phyloP scores from a whole-genome alignment of 805 yeast genomes.

The Pichia membranifaciens region DNA sequence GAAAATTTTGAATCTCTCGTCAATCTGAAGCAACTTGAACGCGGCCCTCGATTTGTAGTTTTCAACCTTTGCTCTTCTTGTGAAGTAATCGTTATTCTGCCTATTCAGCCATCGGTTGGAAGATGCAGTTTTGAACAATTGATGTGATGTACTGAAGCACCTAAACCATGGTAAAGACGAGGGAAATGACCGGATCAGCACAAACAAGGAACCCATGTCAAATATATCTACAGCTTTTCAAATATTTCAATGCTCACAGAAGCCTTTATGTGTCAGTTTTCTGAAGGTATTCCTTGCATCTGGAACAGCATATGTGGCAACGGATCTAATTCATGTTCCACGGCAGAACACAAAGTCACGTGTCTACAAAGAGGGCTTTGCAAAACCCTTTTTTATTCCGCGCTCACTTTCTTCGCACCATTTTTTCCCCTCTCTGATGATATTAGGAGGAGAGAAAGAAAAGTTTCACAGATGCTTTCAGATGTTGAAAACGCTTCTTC shows the following conservation, averaged over 20 bases:
- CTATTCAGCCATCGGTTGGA: conserved; percentile 73
- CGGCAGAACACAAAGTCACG: too few species aligned
- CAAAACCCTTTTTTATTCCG: background rate
- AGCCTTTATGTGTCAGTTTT: too few species aligned
- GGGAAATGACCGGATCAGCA: background rate
- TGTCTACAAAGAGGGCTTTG: conserved; percentile 13
- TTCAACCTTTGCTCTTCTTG: conserved; percentile 57
- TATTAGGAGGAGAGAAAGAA: too few species aligned
- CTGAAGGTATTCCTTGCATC: too few species aligned
- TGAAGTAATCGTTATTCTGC: conserved; percentile 57
- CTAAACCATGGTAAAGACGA: background rate
- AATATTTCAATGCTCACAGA: too few species aligned
- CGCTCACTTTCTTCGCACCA: background rate
- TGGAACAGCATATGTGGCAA: too few species aligned
- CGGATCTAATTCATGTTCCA: background rate
- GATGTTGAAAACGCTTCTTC: background rate
- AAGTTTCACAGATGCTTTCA: too few species aligned
- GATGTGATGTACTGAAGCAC: background rate
- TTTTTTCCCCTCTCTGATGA: too few species aligned
- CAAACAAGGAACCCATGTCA: background rate
- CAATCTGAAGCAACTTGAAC: conserved; percentile 73
- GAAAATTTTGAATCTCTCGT: conserved; percentile 58
- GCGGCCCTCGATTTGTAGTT: conserved; percentile 84
- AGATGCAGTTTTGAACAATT: conserved; percentile 34
- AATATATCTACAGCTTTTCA: too few species aligned